A percentile compares a stretch with the other conserved stretches of the same genome.
Conservation (phyloP, 169 alveolate species). For the Cyclospora cayetanensis region DNA sequence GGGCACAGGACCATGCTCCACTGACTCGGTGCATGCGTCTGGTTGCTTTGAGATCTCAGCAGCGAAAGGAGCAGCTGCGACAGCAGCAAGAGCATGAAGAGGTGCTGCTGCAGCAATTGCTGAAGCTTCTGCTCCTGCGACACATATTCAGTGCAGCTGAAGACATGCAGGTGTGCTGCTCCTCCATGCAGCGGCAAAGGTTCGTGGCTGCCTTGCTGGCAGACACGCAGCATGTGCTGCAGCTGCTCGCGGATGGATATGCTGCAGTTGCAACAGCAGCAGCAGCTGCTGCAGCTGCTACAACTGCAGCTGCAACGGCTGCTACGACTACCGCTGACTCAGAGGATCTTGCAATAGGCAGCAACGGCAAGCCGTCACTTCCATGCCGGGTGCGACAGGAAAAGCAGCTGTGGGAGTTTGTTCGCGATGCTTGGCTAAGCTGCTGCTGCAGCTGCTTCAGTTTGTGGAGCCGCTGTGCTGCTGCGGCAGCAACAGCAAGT, state of each 20-base stretch:
- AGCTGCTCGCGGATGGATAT: background rate
- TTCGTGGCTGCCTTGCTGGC: background rate
- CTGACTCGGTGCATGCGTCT: slow-evolving; percentile 2
- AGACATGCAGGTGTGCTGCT: background rate
- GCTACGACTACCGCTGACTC: background rate
- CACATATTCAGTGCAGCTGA: background rate
- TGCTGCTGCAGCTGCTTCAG: slow-evolving; percentile 20
- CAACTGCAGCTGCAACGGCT: background rate
- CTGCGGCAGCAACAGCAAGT: background rate
- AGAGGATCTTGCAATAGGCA: too few species aligned
- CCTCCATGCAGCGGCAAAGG: slow-evolving; percentile 11
- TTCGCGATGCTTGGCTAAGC: background rate
- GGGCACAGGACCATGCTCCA: background rate
- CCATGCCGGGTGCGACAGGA: too few species aligned
- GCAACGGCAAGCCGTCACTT: too few species aligned
- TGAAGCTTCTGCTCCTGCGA: slow-evolving; percentile 29
- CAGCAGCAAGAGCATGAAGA: background rate
- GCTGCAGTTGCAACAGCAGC: background rate
- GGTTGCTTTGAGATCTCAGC: background rate
- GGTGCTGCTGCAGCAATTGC: slow-evolving; percentile 17
- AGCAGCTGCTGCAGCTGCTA: slow-evolving; percentile 14
- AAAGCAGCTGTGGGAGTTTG: background rate
- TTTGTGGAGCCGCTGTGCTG: slow-evolving; percentile 12
- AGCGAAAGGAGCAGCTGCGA: background rate
- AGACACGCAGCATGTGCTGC: background rate